Percentiles rank a stretch among this genome's conserved stretches.
Evolutionary conservation across 2,329 filamentous ascomycete species (phyloP).

Genomic region (Penicillium sp.): DNA sequence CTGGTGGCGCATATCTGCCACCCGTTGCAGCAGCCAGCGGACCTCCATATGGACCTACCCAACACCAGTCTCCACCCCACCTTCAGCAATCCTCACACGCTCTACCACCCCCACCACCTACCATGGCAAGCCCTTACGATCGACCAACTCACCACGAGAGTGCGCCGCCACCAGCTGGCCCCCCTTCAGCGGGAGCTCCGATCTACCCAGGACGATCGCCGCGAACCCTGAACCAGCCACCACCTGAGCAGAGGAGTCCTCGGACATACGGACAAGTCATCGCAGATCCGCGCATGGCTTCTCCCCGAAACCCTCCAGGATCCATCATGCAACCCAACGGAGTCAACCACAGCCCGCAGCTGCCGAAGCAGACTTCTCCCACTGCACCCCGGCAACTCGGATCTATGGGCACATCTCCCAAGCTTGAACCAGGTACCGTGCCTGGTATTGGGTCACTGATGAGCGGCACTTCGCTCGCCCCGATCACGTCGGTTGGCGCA

Average conservation of each 20-base stretch:
- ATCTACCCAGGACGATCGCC: slow-evolving; percentile 33
- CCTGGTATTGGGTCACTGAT: slow-evolving; percentile 57
- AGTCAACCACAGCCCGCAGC: slow-evolving; percentile 30
- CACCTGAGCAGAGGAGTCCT: slow-evolving; percentile 34
- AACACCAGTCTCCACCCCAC: slow-evolving; percentile 26
- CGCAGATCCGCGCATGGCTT: slow-evolving; percentile 39
- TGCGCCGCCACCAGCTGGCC: slow-evolving; percentile 29
- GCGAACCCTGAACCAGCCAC: slow-evolving; percentile 27
- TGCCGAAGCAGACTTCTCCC: slow-evolving; percentile 29
- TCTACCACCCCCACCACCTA: slow-evolving; percentile 30
- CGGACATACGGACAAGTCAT: slow-evolving; percentile 30
- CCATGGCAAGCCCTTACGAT: slow-evolving; percentile 36
- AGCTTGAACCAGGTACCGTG: slow-evolving; percentile 46
- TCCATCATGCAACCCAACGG: slow-evolving; percentile 27
- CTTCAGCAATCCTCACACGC: slow-evolving; percentile 27
- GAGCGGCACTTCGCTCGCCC: slow-evolving; percentile 37
- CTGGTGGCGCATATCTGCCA: slow-evolving; percentile 39
- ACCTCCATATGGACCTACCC: slow-evolving; percentile 37
- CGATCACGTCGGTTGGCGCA: slow-evolving; percentile 29
- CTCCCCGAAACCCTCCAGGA: slow-evolving; percentile 35
- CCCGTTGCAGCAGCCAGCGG: slow-evolving; percentile 35
- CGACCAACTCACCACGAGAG: slow-evolving; percentile 38
- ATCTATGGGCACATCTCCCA: slow-evolving; percentile 25
- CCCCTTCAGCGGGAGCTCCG: slow-evolving; percentile 20
- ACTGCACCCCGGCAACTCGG: slow-evolving; percentile 18